Conservation (phyloP, 768 basidiomycete genomes). For the Suillus spraguei region DNA sequence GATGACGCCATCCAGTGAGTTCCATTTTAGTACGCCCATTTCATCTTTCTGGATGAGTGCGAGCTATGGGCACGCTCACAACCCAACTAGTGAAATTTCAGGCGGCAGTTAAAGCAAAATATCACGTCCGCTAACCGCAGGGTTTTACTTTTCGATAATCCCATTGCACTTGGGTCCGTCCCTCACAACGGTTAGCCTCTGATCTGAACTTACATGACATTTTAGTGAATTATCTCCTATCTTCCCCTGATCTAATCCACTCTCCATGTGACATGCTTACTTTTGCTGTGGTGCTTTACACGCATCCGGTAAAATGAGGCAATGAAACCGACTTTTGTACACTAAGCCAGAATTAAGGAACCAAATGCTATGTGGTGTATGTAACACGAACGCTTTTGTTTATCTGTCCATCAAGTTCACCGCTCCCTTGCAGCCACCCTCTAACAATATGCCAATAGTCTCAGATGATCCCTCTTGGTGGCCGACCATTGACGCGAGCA, state of each 20-base stretch:
- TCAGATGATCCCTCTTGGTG: not conserved
- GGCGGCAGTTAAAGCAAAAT: not conserved
- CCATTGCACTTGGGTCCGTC: too few relatives aligned
- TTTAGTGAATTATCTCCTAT: too few relatives aligned
- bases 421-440: not conserved
- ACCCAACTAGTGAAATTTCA: not conserved
- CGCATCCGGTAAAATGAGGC: too few relatives aligned
- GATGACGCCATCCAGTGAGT: not conserved
- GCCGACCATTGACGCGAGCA: not conserved
- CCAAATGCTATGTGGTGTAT: not conserved
- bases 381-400: not conserved
- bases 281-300: too few relatives aligned
- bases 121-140: not conserved
- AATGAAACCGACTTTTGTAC: too few relatives aligned
- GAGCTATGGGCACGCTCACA: not conserved
- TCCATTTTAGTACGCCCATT: not conserved
- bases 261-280: too few relatives aligned
- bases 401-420: not conserved
- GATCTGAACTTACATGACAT: too few relatives aligned
- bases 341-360: too few relatives aligned
- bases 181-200: too few relatives aligned
- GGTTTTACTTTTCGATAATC: too few relatives aligned
- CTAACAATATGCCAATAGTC: not conserved
- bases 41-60: too few relatives aligned
- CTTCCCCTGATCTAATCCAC: too few relatives aligned